Percentiles rank a stretch among this genome's conserved stretches.
Evolutionary conservation across 192 early-diverging fungal genomes (phyloP).

Genomic region (Coemansia sp.): DNA sequence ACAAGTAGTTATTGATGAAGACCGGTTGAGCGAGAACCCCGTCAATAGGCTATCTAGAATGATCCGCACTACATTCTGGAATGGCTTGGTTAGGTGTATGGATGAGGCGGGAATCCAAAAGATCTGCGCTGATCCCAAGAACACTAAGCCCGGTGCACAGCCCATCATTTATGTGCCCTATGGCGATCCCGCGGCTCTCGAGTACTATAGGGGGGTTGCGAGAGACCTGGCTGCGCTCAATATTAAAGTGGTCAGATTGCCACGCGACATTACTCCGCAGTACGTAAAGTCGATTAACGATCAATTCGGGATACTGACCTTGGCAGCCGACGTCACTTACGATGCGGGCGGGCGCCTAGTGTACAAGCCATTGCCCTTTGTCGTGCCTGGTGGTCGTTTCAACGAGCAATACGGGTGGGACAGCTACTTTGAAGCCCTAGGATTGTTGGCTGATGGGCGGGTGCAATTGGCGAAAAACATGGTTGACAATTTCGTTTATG

Average conservation of each 20-base stretch:
- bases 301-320: slow-evolving; percentile 83
- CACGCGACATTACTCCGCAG: slow-evolving; percentile 78
- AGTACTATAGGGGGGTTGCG: slow-evolving; percentile 79
- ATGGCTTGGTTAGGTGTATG: slow-evolving; percentile 87
- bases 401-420: slow-evolving; percentile 99
- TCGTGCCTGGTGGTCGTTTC: slow-evolving; percentile 97
- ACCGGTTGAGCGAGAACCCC: slow-evolving; percentile 90
- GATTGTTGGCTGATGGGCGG: slow-evolving; percentile 82
- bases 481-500: slow-evolving; percentile 97
- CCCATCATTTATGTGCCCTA: slow-evolving; percentile 92
- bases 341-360: slow-evolving; percentile 55
- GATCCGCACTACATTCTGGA: slow-evolving; percentile 95
- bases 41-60: slow-evolving; percentile 84
- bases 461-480: slow-evolving; percentile 85
- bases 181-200: slow-evolving; percentile 67
- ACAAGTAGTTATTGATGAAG: slow-evolving; percentile 86
- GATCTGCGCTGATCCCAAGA: slow-evolving; percentile 93
- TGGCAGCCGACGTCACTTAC: slow-evolving; percentile 58
- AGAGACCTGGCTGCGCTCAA: slow-evolving; percentile 64
- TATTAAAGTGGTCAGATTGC: slow-evolving; percentile 78
- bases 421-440: slow-evolving; percentile 90
- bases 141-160: slow-evolving; percentile 67
- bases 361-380: slow-evolving; percentile 83
- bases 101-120: slow-evolving; percentile 81
- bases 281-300: slow-evolving; percentile 92